Evolutionary conservation across 2,329 filamentous ascomycete species (phyloP), one percentile per base, ranked within the genome.

Genomic region (Arachnopeziza araneosa): DNA sequence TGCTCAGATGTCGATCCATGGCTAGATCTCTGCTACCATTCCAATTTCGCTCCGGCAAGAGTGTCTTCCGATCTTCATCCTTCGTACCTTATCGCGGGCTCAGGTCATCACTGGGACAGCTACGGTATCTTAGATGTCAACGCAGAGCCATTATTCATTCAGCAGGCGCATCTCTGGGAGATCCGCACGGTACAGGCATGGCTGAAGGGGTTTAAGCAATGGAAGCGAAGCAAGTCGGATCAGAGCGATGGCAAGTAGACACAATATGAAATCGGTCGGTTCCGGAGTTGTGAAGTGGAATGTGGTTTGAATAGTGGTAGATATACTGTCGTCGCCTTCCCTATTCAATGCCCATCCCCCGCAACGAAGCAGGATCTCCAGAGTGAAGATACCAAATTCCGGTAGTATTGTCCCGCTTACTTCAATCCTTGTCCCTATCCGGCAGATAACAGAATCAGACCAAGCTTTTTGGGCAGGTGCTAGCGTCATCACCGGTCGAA

Each of bases 1-100:
- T 14, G 17, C 36, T 3, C 12, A 44, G 36, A 44, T 12, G 36
- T 75, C 55, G 80, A 83, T 64, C 78, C 80, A 10, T 83, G 80
- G 80, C 72, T 79, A 4, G 79, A 79, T 54, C 63, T 81, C 2
- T 80, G 78, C 66, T 82, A 80, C 63, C 80, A 83, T 60, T 79
- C 78, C 0, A 71, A 75, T 51, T 65, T 75, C 17, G 77, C 76
- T 2, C 71, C 74, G 6, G 69, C 75, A 5, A 70, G 74, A 7
- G 68, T 72, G 4, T 73, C 72, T 9, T 73, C 74, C 0, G 75
- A 80, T 58, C 71, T 78, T n/a, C 74, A 78, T 60, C 36, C 36
- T 44, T 44, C 36, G 36, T 74, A 78, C 57, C 68, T 83, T 21
- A 81, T 83, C 61, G 75, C 76, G 0, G 79, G 79, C 1, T 77